Base-by-base conservation (phyloP, 1,139 yeast genomes). In the Schwanniomyces etchellsii region DNA sequence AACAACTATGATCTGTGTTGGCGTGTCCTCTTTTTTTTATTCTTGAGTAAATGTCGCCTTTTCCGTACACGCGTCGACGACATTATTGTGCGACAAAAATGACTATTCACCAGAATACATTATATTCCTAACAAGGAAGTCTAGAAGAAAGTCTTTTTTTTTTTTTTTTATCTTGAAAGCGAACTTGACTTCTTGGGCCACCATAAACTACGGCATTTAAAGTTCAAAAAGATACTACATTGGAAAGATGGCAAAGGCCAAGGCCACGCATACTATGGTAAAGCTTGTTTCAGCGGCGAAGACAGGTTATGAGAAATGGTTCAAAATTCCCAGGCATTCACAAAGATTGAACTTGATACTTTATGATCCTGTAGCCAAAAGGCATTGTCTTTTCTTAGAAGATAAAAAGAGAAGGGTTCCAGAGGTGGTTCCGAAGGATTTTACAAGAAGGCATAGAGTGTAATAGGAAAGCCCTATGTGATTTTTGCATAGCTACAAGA, bases 321-420 rank as follows among this genome's bases (percentile, higher is more conserved):
- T 88, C 41, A 69, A 78, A 35, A 75, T 89, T 33, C 93, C 91
- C 32, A 79, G 96, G 64, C 77, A 83, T 30, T 77, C 94, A 5
- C 84, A 84, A 28, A 65, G 75, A 36, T 79, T 89, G 42, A 78
- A 78, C 32, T 91, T 86, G 54, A 82, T 89, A 29, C 73, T 94
- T 48, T 91, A 91, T 53, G 98, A 91, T 53, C 97, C 97, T 7
- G 49, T 65, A 33, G 74, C 72, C 15, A 59, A 60, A 46, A 64
- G 74, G 57, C 96, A 88, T 60, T 95, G 93, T 33, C 67, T 91
- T 41, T 91, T 91, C 64, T 76, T 78, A 18, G 98, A 91, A 56
- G 76, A 82, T 35, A 83, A 84, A 56, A 86, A 85, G 70, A 77
- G 98, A 58, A 74, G 68, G 48, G 77, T 82, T 24, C 81, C 86